Base-by-base conservation (phyloP, 2,329 filamentous ascomycete genomes). In the Monosporascus sp. region DNA sequence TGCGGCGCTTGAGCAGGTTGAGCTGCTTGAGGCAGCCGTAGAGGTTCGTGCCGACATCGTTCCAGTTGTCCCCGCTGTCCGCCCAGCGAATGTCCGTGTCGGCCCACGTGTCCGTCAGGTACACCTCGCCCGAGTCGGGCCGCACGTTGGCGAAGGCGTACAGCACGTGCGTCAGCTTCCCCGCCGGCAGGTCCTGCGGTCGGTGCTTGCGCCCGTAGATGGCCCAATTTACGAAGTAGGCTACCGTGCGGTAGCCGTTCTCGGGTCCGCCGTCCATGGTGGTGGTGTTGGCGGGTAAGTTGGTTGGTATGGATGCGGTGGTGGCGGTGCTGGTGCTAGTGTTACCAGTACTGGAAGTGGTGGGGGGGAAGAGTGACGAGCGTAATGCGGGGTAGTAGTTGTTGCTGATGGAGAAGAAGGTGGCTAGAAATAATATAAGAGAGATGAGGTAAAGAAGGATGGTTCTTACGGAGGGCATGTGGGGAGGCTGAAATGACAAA, bases 11-110 rank as follows among this genome's bases (percentile, higher is more conserved):
- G 46, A 92, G 80, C 1, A 96, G 76, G 68, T 89, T 90, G 37
- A 96, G 81, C 72, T 96, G 90, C 75, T 96, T 96, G 58, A 94
- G 70, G 67, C 89, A 93, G 49, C 92, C 92, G 67, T 95, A 96
- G 37, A 95, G 76, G 68, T 97, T 96, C 55, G 80, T 88, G 47
- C 89, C 90, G 0, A 69, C 62, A 56, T 90, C 86, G 58, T 88
- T 86, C 84, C 84, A 86, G 47, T 77, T 82, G 66, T 86, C 84
- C n/a, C 77, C 78, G 22, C 22, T 25, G 24, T 46, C 42, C 22
- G 84, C 80, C 76, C 79, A 86, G 67, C 85, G 83, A 65, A 91
- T 95, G 61, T 94, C 88, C 1, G 80, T 83, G 67, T 86, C 84
- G 47, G 83, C 79, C 82, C 83, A 86, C 5, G 71, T 61, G 62